Base-by-base conservation (phyloP, 352 stramenopile species). In the Phytophthora agathidicida region DNA sequence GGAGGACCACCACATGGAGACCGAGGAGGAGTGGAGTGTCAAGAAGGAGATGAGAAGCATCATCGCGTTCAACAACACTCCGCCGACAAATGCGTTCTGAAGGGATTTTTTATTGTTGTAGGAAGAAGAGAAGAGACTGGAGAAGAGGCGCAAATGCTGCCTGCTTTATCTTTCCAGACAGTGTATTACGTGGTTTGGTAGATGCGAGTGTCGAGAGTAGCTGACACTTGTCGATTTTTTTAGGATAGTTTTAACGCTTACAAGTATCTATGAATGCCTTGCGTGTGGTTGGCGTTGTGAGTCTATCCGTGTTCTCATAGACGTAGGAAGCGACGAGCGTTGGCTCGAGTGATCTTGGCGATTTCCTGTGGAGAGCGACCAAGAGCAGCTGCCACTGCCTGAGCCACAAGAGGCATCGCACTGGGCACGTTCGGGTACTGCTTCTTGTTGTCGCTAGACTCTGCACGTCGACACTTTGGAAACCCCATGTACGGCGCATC, bases 401-500 rank as follows among this genome's bases (percentile, higher is more conserved):
- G 68, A 16, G 76, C 82, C 26, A 93, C 77, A 0, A 68, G 37
- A 5, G 80, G 80, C 32, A 94, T 71, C 3, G 80, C 77, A 31
- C 71, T 91, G 5, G 83, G 81, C 11, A 93, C 85, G 33, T 94
- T 94, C 22, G 85, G 85, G 49, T 83, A 91, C 71, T 93, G 80
- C 54, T 84, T 80, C 49, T 93, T 93, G 3, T 9, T 16, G 23
- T 80, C 53, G 20, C 27, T 63, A 0, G 26, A 1, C 39, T 89
- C 80, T 23, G 55, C 55, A 24, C 48, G 39, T 20, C 83, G 76
- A 36, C 83, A 92, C 27, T 81, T 80, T 0, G 89, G 79, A 26
- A 93, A 91, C 10, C 82, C 80, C 91, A 98, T 97, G 65, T 96
- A 98, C 22, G 93, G 93, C 42, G 91, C 88, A 66, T 98, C 91